Base-by-base conservation (phyloP, 2,329 filamentous ascomycete genomes). In the Penicillium brevicompactum region DNA sequence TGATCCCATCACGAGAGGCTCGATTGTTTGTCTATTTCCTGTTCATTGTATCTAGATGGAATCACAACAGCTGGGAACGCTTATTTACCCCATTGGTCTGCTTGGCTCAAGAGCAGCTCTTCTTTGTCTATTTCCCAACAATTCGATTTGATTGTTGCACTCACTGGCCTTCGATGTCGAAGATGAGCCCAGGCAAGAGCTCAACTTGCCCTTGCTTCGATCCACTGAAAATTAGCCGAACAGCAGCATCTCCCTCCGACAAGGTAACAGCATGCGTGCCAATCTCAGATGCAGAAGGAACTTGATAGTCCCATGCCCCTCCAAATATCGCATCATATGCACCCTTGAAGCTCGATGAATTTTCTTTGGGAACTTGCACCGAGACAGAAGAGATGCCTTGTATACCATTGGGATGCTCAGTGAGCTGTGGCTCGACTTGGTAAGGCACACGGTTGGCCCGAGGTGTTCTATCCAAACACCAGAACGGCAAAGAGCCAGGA, bases 391-490 rank as follows among this genome's bases (percentile, higher is more conserved):
- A 51, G 10, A 59, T 44, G 13, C 54, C 54, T 11, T 18, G 51
- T 11, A 57, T 54, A 9, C 54, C 54, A 45, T 51, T 57, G 1
- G 57, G 54, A 27, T 59, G 57, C n/a, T 45, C 40, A 13, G 54
- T 49, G 31, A 59, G 46, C 4, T 48, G 8, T 8, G 47, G 27
- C 27, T 51, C 38, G 18, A 21, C 24, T n/a, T 57, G 38, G 34
- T 59, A 59, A 14, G 57, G 57, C 34, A 59, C 57, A 18, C 57
- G 54, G 5, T 54, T 30, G 14, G 21, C 34, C 9, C 57, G 46
- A 24, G 57, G 57, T 9, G 57, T 59, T 42, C 48, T 53, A 14
- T 59, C 57, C 18, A 59, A 30, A 41, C 57, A 59, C 57, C 57
- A 59, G 24, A 59, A 59, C 4, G 57, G 57, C 11, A 57, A 8